Percentiles rank a stretch among this genome's conserved stretches.
Conservation (phyloP, 805 yeast species). For the Cyberlindnera xylosilytica region DNA sequence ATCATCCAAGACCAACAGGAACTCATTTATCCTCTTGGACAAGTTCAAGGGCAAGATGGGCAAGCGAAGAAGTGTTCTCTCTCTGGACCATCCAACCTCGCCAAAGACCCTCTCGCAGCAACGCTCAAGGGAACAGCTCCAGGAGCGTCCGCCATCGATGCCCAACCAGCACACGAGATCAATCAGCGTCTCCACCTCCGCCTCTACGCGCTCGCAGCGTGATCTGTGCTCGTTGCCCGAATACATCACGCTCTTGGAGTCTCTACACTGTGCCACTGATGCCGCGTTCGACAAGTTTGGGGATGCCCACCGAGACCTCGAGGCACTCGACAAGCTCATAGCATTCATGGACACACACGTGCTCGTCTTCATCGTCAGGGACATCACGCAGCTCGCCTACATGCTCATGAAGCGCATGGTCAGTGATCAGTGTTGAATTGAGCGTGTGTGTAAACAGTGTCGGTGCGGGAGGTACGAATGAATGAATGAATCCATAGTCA, state of each 20-base stretch:
- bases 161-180: conserved; percentile 9
- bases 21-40: conserved; percentile 6
- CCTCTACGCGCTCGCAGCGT: conserved; percentile 13
- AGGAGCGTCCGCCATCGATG: conserved; percentile 1
- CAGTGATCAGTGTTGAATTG: conserved; percentile 5
- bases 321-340: conserved; percentile 8
- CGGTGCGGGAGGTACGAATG: too few species aligned
- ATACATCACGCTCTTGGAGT: conserved; percentile 9
- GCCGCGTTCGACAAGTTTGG: conserved; percentile 5
- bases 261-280: conserved; percentile 1
- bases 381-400: conserved; percentile 9
- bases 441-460: not conserved
- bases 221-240: conserved; percentile 12
- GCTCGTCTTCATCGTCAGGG: conserved; percentile 14
- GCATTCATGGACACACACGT: conserved; percentile 15
- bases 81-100: conserved; percentile 2
- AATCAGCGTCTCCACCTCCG: conserved; percentile 6
- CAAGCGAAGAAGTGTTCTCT: conserved; percentile 8
- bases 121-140: conserved; percentile 2
- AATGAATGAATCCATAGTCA: too few species aligned
- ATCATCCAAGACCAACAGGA: conserved; percentile 1
- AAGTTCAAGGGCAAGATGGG: conserved; percentile 10
- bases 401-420: conserved; percentile 5
- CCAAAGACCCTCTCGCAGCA: not conserved
- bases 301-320: not conserved